Percentiles rank a stretch among this genome's conserved stretches.
Conservation (phyloP, 306 rosid species). For the Casuarina glauca region DNA sequence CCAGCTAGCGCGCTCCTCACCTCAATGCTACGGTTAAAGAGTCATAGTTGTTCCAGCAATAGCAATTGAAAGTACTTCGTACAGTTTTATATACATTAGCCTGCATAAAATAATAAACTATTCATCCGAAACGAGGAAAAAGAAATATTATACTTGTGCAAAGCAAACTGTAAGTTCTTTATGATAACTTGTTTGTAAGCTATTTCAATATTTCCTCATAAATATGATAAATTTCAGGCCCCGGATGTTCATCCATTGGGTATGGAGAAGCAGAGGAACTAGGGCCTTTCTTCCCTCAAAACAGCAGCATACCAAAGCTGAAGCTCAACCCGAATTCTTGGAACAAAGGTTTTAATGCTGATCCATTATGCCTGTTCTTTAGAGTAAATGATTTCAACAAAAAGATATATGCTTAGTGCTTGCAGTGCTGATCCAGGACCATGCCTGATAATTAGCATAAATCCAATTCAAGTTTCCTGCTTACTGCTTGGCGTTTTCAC, state of each 20-base stretch:
- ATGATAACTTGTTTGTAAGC: background rate
- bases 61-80: too few species aligned
- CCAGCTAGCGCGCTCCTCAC: too few species aligned
- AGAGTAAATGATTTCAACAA: too few species aligned
- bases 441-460: too few species aligned
- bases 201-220: background rate
- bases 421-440: too few species aligned
- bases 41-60: too few species aligned
- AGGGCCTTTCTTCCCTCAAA: conserved; percentile 87
- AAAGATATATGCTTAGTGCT: too few species aligned
- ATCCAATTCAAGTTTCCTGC: background rate
- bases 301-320: conserved; percentile 61
- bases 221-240: conserved; percentile 48
- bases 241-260: conserved; percentile 89
- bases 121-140: too few species aligned
- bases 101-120: too few species aligned
- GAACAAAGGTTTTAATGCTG: conserved; percentile 54
- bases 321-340: conserved; percentile 76
- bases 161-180: background rate
- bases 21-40: too few species aligned
- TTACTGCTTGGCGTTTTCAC: too few species aligned
- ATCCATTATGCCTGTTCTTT: too few species aligned
- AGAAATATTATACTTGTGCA: background rate
- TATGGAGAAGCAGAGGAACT: conserved; percentile 86
- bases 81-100: background rate